Evolutionary conservation across 768 basidiomycete species (phyloP), one percentile per base, ranked within the genome.

Genomic region (Neoboletus subvelutipes): DNA sequence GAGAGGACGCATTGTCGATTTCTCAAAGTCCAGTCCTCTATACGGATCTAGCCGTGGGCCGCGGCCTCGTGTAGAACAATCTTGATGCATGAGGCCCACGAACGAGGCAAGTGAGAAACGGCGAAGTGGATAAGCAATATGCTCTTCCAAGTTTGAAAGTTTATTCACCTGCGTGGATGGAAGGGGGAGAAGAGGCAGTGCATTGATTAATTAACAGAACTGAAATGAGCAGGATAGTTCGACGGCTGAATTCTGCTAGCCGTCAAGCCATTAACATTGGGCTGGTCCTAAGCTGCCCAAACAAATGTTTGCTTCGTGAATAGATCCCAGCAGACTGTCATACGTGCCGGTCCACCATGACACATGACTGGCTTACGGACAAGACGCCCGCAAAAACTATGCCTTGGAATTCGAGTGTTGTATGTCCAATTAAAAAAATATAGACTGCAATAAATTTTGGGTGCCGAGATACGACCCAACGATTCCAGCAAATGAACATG

Each of bases 1-100:
- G 39, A 34, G 49, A 58, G 50, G 34, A 17, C 34, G 33, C 10
- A 17, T 45, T 43, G 33, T 52, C 29, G 49, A 48, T 28, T 60
- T 31, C 34, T 24, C 41, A 33, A 31, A 26, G 18, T 31, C 7
- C n/a, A 11, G 36, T 34, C 36, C 22, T 36, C 17, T 10, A 18
- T 11, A 17, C 26, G 20, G 28, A 33, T 51, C 56, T 42, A 51
- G 29, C 67, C 53, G 54, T 26, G 56, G 58, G 0, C 60, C 62
- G 62, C 67, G 62, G 67, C 64, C 62, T 67, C 62, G 57, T 60
- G 67, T 54, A 4, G 12, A 5, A n/a, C 28, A 17, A 52, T 31
- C 28, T 49, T 43, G 51, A 59, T 52, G n/a, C 55, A 52, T 24
- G 57, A 45, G 55, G 56, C 36, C 24, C 34, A 52, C 43, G 8